Evolutionary conservation across 495 filamentous ascomycete genomes (phyloP).

Genomic region (Pyrenopolyporus hunteri): DNA sequence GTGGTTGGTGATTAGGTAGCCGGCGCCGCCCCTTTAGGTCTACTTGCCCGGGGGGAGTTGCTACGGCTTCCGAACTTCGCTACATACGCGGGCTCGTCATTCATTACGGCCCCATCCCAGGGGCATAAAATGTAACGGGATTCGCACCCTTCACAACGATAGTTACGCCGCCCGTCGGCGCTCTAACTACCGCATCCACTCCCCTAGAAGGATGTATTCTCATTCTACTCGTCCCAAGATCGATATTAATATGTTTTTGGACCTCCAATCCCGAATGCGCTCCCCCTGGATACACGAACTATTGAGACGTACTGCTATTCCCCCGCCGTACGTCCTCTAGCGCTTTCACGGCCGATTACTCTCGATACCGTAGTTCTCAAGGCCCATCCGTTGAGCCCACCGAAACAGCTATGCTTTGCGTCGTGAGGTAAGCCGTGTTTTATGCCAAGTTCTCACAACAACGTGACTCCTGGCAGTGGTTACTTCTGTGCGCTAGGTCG

Average conservation of each 20-base stretch:
- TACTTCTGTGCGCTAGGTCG: conserved; percentile 8
- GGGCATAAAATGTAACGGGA: conserved; percentile 10
- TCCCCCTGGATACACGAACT: conserved; percentile 23
- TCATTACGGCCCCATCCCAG: not conserved
- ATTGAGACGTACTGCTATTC: conserved; percentile 29
- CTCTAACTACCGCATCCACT: conserved; percentile 29
- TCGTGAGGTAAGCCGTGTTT: conserved; percentile 11
- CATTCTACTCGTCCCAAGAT: conserved; percentile 6
- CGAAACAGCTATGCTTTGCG: conserved; percentile 35
- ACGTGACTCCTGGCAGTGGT: conserved; percentile 11
- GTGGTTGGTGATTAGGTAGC: too few species aligned
- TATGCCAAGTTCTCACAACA: not conserved
- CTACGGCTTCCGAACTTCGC: not conserved
- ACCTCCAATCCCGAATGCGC: conserved; percentile 3
- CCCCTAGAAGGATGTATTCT: conserved; percentile 13
- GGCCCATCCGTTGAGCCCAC: conserved; percentile 26
- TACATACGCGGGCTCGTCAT: conserved; percentile 1
- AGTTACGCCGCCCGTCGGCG: conserved; percentile 17
- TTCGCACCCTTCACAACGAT: conserved; percentile 21
- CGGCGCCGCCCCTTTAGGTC: too few species aligned
- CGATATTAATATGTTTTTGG: conserved; percentile 28
- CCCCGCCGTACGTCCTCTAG: conserved; percentile 25
- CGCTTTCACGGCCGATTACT: conserved; percentile 26
- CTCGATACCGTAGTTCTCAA: conserved; percentile 21
- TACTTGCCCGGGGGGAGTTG: too few species aligned